Conservation (phyloP, 306 rosid genomes). For the Acacia confusa region DNA sequence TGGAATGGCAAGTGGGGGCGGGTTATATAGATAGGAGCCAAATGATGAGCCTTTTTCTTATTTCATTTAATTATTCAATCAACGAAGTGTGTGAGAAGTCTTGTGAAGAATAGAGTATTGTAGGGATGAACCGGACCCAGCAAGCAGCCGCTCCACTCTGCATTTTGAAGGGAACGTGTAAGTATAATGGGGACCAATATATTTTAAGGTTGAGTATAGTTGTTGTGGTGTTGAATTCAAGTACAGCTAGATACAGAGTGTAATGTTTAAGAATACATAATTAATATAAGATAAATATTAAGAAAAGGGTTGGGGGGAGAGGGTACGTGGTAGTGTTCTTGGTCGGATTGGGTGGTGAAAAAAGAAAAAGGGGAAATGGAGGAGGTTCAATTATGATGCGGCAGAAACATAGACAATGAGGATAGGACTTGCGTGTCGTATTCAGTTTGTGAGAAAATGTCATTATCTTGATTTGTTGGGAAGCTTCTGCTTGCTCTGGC, state of each 20-base stretch:
- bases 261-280: neutral
- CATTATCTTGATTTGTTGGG: neutral
- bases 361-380: constrained; percentile 13
- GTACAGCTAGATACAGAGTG: constrained; percentile 20
- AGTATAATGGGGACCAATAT: neutral
- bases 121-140: neutral
- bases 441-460: constrained; percentile 3
- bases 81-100: neutral
- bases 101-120: neutral
- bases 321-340: neutral
- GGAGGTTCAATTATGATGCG: constrained; percentile 33
- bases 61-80: neutral
- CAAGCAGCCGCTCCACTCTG: neutral
- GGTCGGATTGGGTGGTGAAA: constrained; percentile 11
- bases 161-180: neutral
- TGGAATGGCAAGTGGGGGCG: neutral
- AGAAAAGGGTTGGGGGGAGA: neutral
- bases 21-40: constrained; percentile 23
- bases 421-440: constrained; percentile 32
- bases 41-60: neutral
- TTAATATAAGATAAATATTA: neutral
- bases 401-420: constrained; percentile 35
- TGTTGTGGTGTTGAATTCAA: constrained; percentile 10
- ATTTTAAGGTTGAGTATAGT: neutral
- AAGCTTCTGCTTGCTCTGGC: neutral